Evolutionary conservation across 768 basidiomycete species (phyloP).

Genomic region (Russula foetens): DNA sequence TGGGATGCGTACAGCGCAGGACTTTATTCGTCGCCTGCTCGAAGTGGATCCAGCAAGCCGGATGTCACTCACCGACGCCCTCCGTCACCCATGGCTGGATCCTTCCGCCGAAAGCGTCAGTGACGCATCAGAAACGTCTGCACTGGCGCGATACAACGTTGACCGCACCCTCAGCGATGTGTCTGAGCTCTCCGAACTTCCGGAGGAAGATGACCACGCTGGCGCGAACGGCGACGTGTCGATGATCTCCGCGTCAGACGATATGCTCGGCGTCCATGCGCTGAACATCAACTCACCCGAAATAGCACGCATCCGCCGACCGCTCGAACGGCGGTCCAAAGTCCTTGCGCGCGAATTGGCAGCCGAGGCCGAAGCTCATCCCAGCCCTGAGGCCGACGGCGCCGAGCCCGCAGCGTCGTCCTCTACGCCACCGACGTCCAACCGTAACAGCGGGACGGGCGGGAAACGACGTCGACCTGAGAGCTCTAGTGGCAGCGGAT

Average conservation of each 20-base stretch:
- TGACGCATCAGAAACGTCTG: not conserved
- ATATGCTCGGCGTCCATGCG: conserved; percentile 5
- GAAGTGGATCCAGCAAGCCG: conserved; percentile 53
- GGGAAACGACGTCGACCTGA: not conserved
- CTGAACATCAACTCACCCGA: conserved; percentile 1
- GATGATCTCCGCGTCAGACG: conserved; percentile 11
- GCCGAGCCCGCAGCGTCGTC: not conserved
- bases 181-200: conserved; percentile 4
- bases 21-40: conserved; percentile 64
- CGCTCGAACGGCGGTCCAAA: conserved; percentile 16
- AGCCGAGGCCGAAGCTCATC: conserved; percentile 1
- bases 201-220: not conserved
- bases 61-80: conserved; percentile 64
- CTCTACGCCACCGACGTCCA: not conserved
- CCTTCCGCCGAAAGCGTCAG: not conserved
- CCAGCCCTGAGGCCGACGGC: not conserved
- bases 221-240: conserved; percentile 3
- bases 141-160: not conserved
- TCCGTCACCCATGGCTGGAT: conserved; percentile 70
- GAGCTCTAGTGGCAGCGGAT: not conserved
- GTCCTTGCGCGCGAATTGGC: conserved; percentile 16
- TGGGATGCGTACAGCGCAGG: conserved; percentile 35
- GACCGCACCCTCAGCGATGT: conserved; percentile 2
- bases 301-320: not conserved
- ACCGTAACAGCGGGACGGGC: not conserved